Percentiles rank a stretch among this genome's conserved stretches.
Evolutionary conservation across 768 basidiomycete species (phyloP).

Genomic region (Scleroderma citrinum): DNA sequence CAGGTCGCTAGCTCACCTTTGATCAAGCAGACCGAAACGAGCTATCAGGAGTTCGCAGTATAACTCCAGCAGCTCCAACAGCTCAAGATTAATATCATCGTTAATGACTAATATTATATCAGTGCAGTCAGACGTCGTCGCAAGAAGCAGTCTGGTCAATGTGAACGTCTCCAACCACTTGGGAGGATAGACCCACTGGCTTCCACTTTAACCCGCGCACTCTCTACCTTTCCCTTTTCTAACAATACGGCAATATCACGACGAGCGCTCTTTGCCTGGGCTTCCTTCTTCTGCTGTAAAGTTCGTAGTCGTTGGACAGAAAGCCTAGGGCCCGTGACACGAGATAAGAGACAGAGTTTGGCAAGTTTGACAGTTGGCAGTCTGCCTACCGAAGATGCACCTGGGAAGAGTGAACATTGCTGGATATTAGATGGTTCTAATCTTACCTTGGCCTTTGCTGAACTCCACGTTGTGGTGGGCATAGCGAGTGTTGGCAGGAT

Average conservation of each 20-base stretch:
- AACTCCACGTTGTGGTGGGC: constrained; percentile 44
- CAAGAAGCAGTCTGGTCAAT: neutral
- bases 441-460: constrained; percentile 55
- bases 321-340: constrained; percentile 43
- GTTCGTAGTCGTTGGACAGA: constrained; percentile 83
- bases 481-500: constrained; percentile 10
- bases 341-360: neutral
- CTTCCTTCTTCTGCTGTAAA: constrained; percentile 88
- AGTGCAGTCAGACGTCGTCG: neutral
- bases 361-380: neutral
- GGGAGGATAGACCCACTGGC: constrained; percentile 46
- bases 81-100: constrained; percentile 79
- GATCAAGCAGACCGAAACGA: constrained; percentile 87
- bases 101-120: constrained; percentile 57
- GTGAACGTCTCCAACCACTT: constrained; percentile 4
- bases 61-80: constrained; percentile 88
- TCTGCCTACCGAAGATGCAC: constrained; percentile 42
- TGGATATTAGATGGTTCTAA: neutral
- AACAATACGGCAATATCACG: constrained; percentile 78
- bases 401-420: constrained; percentile 21
- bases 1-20: constrained; percentile 49
- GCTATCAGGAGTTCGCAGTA: constrained; percentile 93
- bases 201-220: constrained; percentile 81
- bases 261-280: constrained; percentile 67
- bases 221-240: constrained; percentile 77